Evolutionary conservation across 2,329 filamentous ascomycete genomes (phyloP).

Genomic region (Paracamarosporium sp.): DNA sequence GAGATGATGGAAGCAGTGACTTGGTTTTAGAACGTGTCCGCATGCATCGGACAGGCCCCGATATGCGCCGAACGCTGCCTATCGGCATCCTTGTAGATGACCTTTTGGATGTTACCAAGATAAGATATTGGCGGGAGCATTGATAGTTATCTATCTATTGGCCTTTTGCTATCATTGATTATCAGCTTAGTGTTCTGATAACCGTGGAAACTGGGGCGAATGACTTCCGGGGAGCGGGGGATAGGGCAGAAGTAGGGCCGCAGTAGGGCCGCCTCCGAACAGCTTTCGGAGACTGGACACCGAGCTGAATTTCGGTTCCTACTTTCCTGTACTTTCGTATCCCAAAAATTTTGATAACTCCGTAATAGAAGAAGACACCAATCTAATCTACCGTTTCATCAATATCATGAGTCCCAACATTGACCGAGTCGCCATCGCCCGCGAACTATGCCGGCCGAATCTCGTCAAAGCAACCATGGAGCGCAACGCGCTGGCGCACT

Average conservation of each 20-base stretch:
- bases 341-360: no score
- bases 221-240: neutral
- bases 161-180: neutral
- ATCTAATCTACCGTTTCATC: no score
- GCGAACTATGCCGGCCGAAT: neutral
- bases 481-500: neutral
- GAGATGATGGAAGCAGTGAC: no score
- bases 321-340: neutral
- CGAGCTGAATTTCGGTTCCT: neutral
- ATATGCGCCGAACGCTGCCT: neutral
- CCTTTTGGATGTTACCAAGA: neutral
- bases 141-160: neutral
- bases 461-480: neutral
- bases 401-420: neutral
- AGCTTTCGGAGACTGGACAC: neutral
- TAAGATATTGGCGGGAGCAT: neutral
- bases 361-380: no score
- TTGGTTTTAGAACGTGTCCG: no score
- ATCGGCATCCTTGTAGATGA: neutral
- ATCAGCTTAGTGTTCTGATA: neutral
- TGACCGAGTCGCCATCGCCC: neutral
- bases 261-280: neutral
- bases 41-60: neutral
- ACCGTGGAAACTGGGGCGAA: neutral
- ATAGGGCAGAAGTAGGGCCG: neutral